Conservation (phyloP, 1,284 basidiomycete genomes). For the Apiotrichum gamsii region DNA sequence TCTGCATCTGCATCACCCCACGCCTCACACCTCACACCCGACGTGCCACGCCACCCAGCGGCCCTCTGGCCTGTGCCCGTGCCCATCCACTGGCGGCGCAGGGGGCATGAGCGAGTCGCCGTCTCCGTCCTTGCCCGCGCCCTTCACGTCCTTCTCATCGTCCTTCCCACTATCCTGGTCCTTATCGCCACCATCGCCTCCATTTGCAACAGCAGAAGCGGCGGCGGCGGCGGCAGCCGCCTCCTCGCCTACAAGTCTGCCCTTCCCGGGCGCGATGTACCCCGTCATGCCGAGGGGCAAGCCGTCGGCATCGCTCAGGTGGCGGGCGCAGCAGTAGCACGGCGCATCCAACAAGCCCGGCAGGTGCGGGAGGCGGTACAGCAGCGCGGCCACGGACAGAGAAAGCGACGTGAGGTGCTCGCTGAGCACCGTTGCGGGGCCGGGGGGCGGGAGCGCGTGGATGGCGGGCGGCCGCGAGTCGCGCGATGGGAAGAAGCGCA, state of each 20-base stretch:
- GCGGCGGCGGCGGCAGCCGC: too few species aligned
- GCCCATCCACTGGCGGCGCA: too few species aligned
- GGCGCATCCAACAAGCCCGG: conserved; percentile 1
- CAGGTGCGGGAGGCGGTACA: conserved; percentile 9
- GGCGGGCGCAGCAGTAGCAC: conserved; percentile 9
- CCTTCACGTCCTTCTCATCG: neutral
- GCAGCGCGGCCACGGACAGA: conserved; percentile 7
- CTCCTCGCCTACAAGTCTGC: too few species aligned
- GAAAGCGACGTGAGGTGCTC: conserved; percentile 7
- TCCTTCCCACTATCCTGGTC: too few species aligned
- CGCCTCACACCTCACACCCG: conserved; percentile 4
- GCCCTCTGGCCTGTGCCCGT: too few species aligned
- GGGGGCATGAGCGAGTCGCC: too few species aligned
- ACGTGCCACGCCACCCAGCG: conserved; percentile 15
- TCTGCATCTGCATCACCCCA: too few species aligned
- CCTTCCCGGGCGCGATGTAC: neutral
- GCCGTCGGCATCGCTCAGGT: conserved; percentile 10
- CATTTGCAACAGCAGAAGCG: too few species aligned
- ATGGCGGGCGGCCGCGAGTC: conserved; percentile 12
- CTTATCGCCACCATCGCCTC: too few species aligned
- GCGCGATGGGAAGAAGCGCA: conserved; percentile 5
- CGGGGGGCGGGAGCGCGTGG: conserved; percentile 13
- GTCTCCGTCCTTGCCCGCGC: neutral
- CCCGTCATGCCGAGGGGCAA: conserved; percentile 3
- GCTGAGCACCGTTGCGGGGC: conserved; percentile 4